Percentiles rank a stretch among this genome's conserved stretches.
These are phyloP conservation scores for Pezicula radicicola DNA, from an alignment of 2,329 filamentous ascomycete species.

Conservation along the genomic window DNA sequence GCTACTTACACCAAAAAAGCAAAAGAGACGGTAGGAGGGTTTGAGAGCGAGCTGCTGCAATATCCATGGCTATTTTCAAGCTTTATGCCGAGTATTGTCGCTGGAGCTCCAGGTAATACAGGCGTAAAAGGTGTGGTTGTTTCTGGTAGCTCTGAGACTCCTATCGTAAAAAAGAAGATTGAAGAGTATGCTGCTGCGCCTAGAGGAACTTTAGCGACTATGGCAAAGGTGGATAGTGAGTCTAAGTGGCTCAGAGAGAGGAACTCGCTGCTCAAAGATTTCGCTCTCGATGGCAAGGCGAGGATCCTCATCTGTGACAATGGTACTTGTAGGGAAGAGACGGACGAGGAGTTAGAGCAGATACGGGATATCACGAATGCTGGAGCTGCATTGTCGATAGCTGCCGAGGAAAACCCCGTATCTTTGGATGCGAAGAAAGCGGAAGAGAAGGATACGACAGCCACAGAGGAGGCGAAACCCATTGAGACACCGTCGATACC, in stretches of 20 bases:
- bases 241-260: conserved; percentile 45
- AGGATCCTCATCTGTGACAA: conserved; percentile 45
- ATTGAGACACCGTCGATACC: no score
- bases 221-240: conserved; percentile 18
- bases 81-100: conserved; percentile 73
- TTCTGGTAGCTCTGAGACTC: conserved; percentile 21
- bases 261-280: conserved; percentile 37
- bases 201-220: conserved; percentile 21
- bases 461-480: no score
- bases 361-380: not conserved
- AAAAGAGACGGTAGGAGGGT: conserved; percentile 74
- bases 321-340: conserved; percentile 39
- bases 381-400: no score
- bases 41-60: conserved; percentile 87
- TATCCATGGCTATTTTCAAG: conserved; percentile 90
- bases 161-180: conserved; percentile 22
- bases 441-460: no score
- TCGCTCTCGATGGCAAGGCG: conserved; percentile 31
- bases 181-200: conserved; percentile 28
- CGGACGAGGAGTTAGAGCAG: not conserved
- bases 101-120: conserved; percentile 51
- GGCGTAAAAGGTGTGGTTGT: conserved; percentile 62
- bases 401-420: no score
- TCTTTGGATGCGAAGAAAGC: no score
- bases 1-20: conserved; percentile 62